A percentile compares a stretch with the other conserved stretches of the same genome.
Conservation (phyloP, 106 monocot genomes). For the Agapanthus africanus region DNA sequence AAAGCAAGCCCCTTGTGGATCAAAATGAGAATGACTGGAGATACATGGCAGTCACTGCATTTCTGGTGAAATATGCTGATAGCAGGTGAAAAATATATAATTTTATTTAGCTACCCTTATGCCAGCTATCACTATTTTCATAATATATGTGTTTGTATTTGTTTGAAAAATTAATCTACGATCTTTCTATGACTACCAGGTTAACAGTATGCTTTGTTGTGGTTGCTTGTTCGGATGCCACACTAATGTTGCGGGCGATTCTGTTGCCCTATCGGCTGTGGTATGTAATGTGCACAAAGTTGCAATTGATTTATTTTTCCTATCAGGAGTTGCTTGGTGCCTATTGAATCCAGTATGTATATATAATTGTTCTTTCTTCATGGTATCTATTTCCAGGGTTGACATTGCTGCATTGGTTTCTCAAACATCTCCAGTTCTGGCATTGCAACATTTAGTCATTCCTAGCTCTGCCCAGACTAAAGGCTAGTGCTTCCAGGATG, state of each 20-base stretch:
- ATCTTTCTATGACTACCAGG: slow-evolving; percentile 27
- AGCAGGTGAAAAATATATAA: slow-evolving; percentile 25
- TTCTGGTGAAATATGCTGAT: slow-evolving; percentile 56
- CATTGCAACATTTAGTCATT: slow-evolving; percentile 57
- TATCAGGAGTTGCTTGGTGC: background rate
- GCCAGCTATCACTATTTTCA: background rate
- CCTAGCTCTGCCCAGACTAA: slow-evolving; percentile 7
- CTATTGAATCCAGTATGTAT: background rate
- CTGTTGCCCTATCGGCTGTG: slow-evolving; percentile 75
- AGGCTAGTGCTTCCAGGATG: slow-evolving; percentile 23
- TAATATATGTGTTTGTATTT: background rate
- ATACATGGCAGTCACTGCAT: slow-evolving; percentile 91
- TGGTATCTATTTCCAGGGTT: slow-evolving; percentile 36
- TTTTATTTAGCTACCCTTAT: background rate
- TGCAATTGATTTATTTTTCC: background rate
- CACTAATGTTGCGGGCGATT: slow-evolving; percentile 68
- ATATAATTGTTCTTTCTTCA: slow-evolving; percentile 4
- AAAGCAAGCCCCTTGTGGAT: slow-evolving; percentile 19
- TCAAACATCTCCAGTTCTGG: slow-evolving; percentile 54
- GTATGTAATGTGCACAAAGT: slow-evolving; percentile 27
- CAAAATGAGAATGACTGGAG: slow-evolving; percentile 90
- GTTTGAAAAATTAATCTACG: background rate
- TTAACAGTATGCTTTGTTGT: slow-evolving; percentile 74
- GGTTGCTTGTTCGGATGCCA: slow-evolving; percentile 94
- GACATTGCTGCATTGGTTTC: slow-evolving; percentile 70